phyloP scores from a whole-genome alignment of 192 early-diverging fungal genomes.

The Coemansia sp. region DNA sequence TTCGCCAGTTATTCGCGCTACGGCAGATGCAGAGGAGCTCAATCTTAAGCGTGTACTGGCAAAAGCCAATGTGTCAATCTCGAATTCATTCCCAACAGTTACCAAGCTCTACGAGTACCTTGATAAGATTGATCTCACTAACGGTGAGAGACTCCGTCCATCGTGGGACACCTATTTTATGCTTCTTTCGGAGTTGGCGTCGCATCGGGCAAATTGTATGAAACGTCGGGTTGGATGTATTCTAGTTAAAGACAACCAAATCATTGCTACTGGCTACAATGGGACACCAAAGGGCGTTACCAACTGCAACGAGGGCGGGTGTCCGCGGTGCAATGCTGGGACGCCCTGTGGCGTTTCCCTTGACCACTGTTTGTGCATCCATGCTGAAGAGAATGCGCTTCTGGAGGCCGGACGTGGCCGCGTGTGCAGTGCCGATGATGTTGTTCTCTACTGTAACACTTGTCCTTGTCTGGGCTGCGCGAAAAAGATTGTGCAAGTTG shows the following conservation, averaged over 20 bases:
- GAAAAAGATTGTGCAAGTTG: slow-evolving; percentile 94
- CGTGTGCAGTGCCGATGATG: slow-evolving; percentile 59
- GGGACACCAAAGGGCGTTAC: slow-evolving; percentile 88
- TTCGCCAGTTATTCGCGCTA: slow-evolving; percentile 31
- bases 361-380: slow-evolving; percentile 92
- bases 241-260: slow-evolving; percentile 78
- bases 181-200: slow-evolving; percentile 87
- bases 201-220: slow-evolving; percentile 94
- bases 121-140: slow-evolving; percentile 59
- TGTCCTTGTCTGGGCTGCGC: slow-evolving; percentile 88
- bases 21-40: slow-evolving; percentile 17
- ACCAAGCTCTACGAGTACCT: slow-evolving; percentile 48
- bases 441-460: slow-evolving; percentile 94
- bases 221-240: slow-evolving; percentile 97
- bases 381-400: slow-evolving; percentile 98
- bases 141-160: slow-evolving; percentile 79
- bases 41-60: slow-evolving; percentile 33
- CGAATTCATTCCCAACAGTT: slow-evolving; percentile 57
- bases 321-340: slow-evolving; percentile 87
- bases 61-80: slow-evolving; percentile 61
- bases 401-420: slow-evolving; percentile 94
- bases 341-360: slow-evolving; percentile 73
- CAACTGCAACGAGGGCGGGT: slow-evolving; percentile 97
- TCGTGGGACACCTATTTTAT: slow-evolving; percentile 99
- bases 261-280: slow-evolving; percentile 99